These are phyloP conservation scores for Tricharina praecox DNA, from an alignment of 495 filamentous ascomycete species.

Conservation along the genomic window DNA sequence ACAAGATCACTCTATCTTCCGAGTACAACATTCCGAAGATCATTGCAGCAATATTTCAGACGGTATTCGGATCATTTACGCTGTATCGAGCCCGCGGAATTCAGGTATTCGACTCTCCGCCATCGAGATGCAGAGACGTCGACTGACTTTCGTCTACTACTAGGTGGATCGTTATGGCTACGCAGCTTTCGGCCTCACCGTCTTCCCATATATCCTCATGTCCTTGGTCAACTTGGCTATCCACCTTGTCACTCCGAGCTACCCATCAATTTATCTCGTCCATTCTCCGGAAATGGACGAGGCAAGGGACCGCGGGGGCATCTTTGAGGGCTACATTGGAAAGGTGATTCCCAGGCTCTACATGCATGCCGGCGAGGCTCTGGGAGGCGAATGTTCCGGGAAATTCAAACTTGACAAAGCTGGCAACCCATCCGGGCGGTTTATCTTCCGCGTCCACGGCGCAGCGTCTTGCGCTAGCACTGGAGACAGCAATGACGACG, in stretches of 20 bases:
- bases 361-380: too few relatives aligned
- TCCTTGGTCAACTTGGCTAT: constrained; percentile 30
- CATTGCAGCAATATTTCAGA: background rate
- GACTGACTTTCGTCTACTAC: too few relatives aligned
- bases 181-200: constrained; percentile 32
- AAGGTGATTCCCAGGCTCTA: background rate
- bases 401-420: background rate
- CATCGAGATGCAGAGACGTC: too few relatives aligned
- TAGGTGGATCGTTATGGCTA: constrained; percentile 27
- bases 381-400: background rate
- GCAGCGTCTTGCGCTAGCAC: background rate
- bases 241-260: background rate
- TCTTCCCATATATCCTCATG: constrained; percentile 33
- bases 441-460: background rate
- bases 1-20: background rate
- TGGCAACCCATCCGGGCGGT: background rate
- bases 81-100: background rate
- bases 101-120: too few relatives aligned
- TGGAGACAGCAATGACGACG: background rate
- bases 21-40: background rate
- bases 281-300: constrained; percentile 8
- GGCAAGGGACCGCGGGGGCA: constrained; percentile 1
- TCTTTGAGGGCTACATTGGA: constrained; percentile 6
- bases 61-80: background rate
- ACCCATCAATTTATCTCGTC: constrained; percentile 4